Base-by-base conservation (phyloP, 2,329 filamentous ascomycete genomes). In the Calycina herbarum region DNA sequence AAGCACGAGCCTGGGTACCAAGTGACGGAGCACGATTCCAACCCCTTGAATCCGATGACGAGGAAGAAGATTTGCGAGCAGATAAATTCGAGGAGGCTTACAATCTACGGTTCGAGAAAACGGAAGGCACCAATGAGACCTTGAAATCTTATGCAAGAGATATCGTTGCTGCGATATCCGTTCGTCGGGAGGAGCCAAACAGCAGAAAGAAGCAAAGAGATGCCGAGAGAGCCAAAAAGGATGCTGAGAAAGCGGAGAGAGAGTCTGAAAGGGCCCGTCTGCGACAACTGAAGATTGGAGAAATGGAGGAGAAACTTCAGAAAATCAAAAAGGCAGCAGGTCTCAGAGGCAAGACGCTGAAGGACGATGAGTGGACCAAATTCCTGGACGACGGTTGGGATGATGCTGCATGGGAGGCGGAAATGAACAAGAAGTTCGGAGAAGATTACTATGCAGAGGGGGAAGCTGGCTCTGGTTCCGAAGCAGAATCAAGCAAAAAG, bases 41-140 rank as follows among this genome's bases (percentile, higher is more conserved):
- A 72, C 91, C 94, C 0, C 91, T 99, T 65, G 93, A 97, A 75
- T 97, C 93, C 0, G 95, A 99, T 71, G 93, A 97, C 61, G 92
- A 83, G 2, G 83, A 84, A 59, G 82, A 92, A 56, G 87, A 91
- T 35, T 84, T 86, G 33, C 84, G 86, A 57, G 94, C 94, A 31
- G 94, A 98, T 57, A 87, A 90, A 67, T 96, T 94, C 74, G 95
- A 99, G 79, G 85, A 91, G 70, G 94, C 94, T 4, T 99, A 97
- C 81, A 99, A 99, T 79, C 80, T 97, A 79, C 90, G 95, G 40
- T 99, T 99, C 74, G 95, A 99, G 77, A 92, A 98, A 73, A 93
- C 95, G 0, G 85, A 85, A 66, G 93, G 92, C 75, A 89, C 92
- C 73, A 97, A 97, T 75, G 93, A 97, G 78, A 89, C 91, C 60